Evolutionary conservation across 2,329 filamentous ascomycete species (phyloP), one percentile per base, ranked within the genome.

Genomic region (Aspergillus sclerotialis): DNA sequence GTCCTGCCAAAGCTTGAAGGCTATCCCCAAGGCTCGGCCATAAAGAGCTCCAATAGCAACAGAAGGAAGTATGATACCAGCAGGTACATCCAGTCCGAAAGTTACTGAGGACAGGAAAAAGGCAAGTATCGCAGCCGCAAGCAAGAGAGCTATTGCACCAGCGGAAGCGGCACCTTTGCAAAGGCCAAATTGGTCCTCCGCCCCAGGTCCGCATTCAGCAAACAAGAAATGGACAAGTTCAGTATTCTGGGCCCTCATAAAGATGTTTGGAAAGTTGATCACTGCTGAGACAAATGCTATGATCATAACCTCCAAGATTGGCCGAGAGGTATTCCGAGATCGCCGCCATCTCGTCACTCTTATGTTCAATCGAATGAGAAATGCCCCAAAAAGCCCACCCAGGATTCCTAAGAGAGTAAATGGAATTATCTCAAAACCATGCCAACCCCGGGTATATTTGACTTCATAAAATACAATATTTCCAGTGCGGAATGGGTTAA

Each of bases 381-480:
- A 75, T 2, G 86, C 90, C 6, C 92, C 92, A 50, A 94, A 96
- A 2, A 96, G 67, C n/a, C 92, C 92, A 3, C 92, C 92, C 4
- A 94, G 63, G 23, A 96, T 78, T 5, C 92, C 92, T 3, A 98
- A 76, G 15, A 94, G 64, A 23, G 81, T 78, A 53, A 94, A 98
- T 0, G 90, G 90, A 18, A 94, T 65, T 15, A 96, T 75, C 58
- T 98, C 92, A 52, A 98, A 96, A 25, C 82, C 84, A 60, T 96
- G 88, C 90, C 90, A 98, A 30, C 82, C 82, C 17, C 80, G 81
- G 47, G 82, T 89, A 60, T 95, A 96, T 23, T 85, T 90, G 52
- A 95, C 89, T 62, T 98, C 89, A 57, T 94, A 98, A 35, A 96
- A 69, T 29, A 96, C 92, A 34, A 96, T 82, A 60, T 98, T 93